Evolutionary conservation across 352 stramenopile species (phyloP).

Genomic region (Thraustochytrium sp.): DNA sequence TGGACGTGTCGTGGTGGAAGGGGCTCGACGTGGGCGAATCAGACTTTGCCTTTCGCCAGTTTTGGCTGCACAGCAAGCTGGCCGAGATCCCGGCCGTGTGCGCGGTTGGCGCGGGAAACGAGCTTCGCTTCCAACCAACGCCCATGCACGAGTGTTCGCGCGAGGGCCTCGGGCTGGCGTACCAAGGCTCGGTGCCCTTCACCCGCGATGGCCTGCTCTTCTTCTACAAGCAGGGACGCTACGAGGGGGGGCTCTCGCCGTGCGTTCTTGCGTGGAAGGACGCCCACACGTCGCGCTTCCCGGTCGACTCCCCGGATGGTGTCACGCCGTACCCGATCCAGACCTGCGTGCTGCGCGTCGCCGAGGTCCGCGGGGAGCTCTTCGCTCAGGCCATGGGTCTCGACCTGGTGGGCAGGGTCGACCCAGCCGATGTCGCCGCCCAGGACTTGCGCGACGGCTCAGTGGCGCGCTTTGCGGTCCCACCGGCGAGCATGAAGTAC

Average conservation of each 20-base stretch:
- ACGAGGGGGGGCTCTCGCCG: conserved; percentile 74
- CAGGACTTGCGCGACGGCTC: background rate
- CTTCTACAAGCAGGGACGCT: conserved; percentile 76
- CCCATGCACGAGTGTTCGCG: conserved; percentile 61
- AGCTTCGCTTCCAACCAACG: background rate
- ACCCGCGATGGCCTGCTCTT: conserved; percentile 81
- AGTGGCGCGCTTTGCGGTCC: background rate
- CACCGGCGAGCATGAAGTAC: background rate
- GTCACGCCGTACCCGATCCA: conserved; percentile 21
- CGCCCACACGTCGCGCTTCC: conserved; percentile 67
- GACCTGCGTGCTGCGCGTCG: conserved; percentile 3
- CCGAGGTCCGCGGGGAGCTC: background rate
- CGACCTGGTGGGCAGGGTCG: background rate
- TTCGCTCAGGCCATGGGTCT: background rate
- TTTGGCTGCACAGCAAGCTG: conserved; percentile 82
- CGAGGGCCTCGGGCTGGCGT: conserved; percentile 65
- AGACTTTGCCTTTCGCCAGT: conserved; percentile 80
- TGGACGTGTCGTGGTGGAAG: conserved; percentile 90
- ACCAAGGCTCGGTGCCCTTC: conserved; percentile 70
- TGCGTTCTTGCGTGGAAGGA: conserved; percentile 82
- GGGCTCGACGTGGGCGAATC: conserved; percentile 83
- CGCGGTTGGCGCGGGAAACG: background rate
- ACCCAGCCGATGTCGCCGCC: background rate
- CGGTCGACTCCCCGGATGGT: conserved; percentile 15
- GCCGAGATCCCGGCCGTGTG: conserved; percentile 59